Base-by-base conservation (phyloP, 805 yeast species). In the Wickerhamomyces bovis region DNA sequence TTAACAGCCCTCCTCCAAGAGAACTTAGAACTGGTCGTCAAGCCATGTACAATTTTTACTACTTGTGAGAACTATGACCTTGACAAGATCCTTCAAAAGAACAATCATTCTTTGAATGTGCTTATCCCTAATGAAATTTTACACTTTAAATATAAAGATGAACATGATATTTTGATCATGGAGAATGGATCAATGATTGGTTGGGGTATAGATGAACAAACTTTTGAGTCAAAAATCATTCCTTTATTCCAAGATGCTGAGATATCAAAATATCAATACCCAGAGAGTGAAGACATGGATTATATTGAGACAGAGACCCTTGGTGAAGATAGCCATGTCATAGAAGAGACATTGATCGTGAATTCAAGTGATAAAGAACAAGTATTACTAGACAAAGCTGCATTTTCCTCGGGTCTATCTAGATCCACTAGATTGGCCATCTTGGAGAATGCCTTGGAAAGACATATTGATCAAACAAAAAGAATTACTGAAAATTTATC, bases 201-300 rank as follows among this genome's bases (percentile, higher is more conserved):
- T 0, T 89, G 96, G 96, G 89, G 89, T 9, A 66, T 87, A 54
- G 66, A 70, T 16, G 97, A 90, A 64, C 48, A 62, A 0, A 71
- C 69, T 8, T 68, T 81, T 3, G 46, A 71, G 21, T 59, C 68
- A 6, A 66, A 72, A 18, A 67, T 85, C 6, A 52, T 81, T 8
- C 86, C 88, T 1, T 49, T 77, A 16, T 64, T 88, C 3, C 61
- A 68, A 41, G 55, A 61, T 0, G 78, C 86, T 2, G 75, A 75
- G 60, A 49, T 75, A 3, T 67, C 73, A 4, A 65, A 76, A 1
- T 77, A 77, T 49, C 60, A 70, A 19, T 66, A 61, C 2, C 67
- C 73, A 10, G 97, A 89, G 56, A 78, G 88, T 35, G 97, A 89
- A 60, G 97, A 90, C 56, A 77, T 89, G 79, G 97, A 90, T 62